phyloP scores from a whole-genome alignment of 352 stramenopile species.

The Stramenopiles sp. region DNA sequence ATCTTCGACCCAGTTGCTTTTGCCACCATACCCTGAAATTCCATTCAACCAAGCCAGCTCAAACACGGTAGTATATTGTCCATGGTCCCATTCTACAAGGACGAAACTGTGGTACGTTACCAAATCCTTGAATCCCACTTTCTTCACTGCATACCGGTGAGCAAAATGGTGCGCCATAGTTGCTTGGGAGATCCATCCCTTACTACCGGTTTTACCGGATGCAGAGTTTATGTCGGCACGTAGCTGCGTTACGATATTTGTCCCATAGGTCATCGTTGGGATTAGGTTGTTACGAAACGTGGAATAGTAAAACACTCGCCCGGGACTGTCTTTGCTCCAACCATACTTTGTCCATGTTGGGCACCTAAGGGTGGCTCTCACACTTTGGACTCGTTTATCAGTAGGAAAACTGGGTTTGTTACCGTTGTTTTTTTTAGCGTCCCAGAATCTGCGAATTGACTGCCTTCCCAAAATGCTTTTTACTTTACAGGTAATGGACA shows the following conservation, averaged over 20 bases:
- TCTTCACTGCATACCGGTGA: not conserved
- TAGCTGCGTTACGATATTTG: not conserved
- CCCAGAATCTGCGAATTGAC: not conserved
- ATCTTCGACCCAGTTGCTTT: not conserved
- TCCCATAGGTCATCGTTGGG: not conserved
- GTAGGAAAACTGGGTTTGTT: not conserved
- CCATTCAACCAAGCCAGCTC: not conserved
- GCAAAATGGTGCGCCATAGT: not conserved
- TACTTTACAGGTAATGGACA: not conserved
- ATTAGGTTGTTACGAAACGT: not conserved
- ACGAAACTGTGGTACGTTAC: not conserved
- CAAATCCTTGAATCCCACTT: not conserved
- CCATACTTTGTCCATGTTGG: slow-evolving; percentile 2
- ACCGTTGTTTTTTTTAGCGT: not conserved
- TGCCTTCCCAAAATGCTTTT: not conserved
- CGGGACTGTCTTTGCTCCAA: not conserved
- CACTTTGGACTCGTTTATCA: not conserved
- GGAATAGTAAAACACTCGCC: not conserved
- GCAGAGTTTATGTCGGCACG: not conserved
- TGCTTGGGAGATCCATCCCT: too few species aligned
- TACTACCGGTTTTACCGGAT: not conserved
- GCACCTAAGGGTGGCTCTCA: not conserved
- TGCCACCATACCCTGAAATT: not conserved
- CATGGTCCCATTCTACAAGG: not conserved
- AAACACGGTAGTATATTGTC: not conserved